A percentile compares a stretch with the other conserved stretches of the same genome.
phyloP scores from a whole-genome alignment of 2,329 filamentous ascomycete species.

The Ilyonectria mors-panacis region DNA sequence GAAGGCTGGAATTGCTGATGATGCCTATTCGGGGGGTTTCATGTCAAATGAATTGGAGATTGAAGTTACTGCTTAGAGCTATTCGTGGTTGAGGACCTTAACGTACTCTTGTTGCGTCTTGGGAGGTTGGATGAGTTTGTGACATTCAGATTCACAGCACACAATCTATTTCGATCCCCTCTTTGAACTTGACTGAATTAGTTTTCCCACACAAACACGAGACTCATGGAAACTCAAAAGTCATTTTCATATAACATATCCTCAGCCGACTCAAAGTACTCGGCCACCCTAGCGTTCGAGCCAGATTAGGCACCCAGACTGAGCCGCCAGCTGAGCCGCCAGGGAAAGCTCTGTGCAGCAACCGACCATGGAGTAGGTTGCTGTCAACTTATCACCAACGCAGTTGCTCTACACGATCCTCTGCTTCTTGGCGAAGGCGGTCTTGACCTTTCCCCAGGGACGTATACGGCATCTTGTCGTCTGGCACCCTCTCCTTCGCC shows the following conservation, averaged over 20 bases:
- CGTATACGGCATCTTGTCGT: no score
- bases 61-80: slow-evolving; percentile 20
- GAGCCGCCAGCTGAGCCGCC: slow-evolving; percentile 65
- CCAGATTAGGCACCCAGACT: no score
- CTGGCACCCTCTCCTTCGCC: no score
- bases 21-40: slow-evolving; percentile 42
- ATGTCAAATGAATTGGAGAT: slow-evolving; percentile 41
- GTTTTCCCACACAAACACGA: no score
- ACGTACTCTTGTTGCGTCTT: no score
- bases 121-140: no score
- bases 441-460: slow-evolving; percentile 63
- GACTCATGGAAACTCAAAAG: no score
- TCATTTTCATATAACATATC: no score
- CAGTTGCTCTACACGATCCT: slow-evolving; percentile 68
- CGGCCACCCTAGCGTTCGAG: slow-evolving; percentile 63
- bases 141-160: no score
- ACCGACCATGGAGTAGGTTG: slow-evolving; percentile 65
- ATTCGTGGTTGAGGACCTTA: no score
- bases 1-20: slow-evolving; percentile 35
- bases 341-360: slow-evolving; percentile 69
- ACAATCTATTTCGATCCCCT: no score
- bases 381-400: slow-evolving; percentile 60
- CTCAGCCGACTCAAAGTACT: slow-evolving; percentile 79
- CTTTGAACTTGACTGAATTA: no score
- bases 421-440: slow-evolving; percentile 66